Evolutionary conservation across 345 rosid species (phyloP), one percentile per base, ranked within the genome.

Genomic region (Ailanthus altissimus): DNA sequence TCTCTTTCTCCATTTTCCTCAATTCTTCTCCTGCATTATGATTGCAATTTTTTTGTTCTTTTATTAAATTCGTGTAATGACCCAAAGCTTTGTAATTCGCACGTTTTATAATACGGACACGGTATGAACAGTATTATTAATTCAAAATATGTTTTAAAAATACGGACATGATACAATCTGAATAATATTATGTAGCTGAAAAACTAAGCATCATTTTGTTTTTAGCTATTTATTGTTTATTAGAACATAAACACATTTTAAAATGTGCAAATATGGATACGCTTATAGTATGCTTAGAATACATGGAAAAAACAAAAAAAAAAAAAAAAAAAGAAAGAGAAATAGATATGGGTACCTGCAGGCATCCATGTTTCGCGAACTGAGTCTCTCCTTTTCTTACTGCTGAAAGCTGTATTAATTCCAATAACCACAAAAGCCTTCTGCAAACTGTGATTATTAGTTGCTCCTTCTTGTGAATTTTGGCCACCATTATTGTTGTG

Each of bases 391-490:
- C 98, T 85, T 76, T 86, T 89, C 88, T 69, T 86, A 91, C 98
- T 93, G 80, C 98, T 94, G 75, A 94, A 94, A 12, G 97, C 97
- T 40, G 98, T 93, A 66, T 93, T 91, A 59, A 94, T 91, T 38
- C 98, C 99, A 60, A 95, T 82, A 5, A 95, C 94, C 56, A 84
- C 92, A 82, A 95, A 95, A 28, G 91, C 95, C 81, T 85, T 93
- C 63, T 79, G 86, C 18, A 88, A 40, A 50, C 84, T 87, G 23
- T 81, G 88, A 74, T 93, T 18, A 60, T 28, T 91, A 11, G 81
- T 82, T 38, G 82, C 75, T 3, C 12, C 56, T 25, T 74, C 82
- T 60, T 20, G n/a, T 21, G 70, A 6, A 64, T 71, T 70, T 47
- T 78, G 80, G 8, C 79, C 83, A 32, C 38, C 38, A 3, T 32